Evolutionary conservation across 106 monocot species (phyloP), one percentile per base, ranked within the genome.

Genomic region (Dactylorhiza incarnata): DNA sequence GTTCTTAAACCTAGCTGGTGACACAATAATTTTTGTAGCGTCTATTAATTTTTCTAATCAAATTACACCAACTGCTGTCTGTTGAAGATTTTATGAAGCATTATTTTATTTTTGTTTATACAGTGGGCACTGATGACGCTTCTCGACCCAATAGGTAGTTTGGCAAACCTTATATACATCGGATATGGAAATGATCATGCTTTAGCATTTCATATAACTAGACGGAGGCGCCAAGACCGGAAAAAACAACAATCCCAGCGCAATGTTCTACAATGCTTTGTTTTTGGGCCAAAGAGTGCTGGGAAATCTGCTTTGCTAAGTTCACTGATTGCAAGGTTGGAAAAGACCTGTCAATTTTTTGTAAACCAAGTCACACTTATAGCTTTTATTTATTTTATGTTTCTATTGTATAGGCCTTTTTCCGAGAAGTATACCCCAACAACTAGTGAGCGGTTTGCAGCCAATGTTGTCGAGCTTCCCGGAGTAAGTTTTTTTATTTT

Each of bases 51-150:
- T 65, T 10, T 2, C 29, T 26, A 65, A 37, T 65, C 25, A 29
- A 37, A 65, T 26, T 26, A 65, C 9, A 0, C 11, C 12, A 65
- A 26, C 24, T 5, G 65, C 17, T 29, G 65, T 65, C 13, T 65
- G 13, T 29, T 7, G 65, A 65, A 26, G 12, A 29, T 65, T 65
- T 65, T 26, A 65, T 65, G 9, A 37, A 29, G 17, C 22, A 29
- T 11, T 13, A 13, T 65, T n/a, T 75, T 46, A 37, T 37, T 23
- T 44, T 20, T 82, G 45, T 66, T 7, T 46, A 80, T 87, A 76
- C 83, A 97, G 93, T 97, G 96, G 96, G 84, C 91, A 23, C 81
- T 94, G 11, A 94, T 97, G 96, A 91, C 96, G 22, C 91, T 93
- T 72, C 77, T 89, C 63, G 93, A 97, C 67, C 96, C 96, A 74